Evolutionary conservation across 345 rosid genomes (phyloP), one percentile per base, ranked within the genome.

Genomic region (Acer saccharum): DNA sequence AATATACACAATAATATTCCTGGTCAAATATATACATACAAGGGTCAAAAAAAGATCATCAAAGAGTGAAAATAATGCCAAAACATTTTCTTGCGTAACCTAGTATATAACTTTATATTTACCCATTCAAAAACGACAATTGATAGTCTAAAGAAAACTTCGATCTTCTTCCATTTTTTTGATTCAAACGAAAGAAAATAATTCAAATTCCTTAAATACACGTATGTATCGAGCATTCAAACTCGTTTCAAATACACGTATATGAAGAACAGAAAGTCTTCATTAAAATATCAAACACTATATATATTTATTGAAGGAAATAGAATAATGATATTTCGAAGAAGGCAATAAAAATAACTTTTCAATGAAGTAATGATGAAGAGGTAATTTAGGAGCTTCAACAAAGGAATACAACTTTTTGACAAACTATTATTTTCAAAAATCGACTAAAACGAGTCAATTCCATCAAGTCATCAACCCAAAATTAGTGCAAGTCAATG

Each of bases 401-500:
- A 1, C 60, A 21, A 29, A 60, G 16, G 2, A 60, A 60, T 60
- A 16, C 12, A 60, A n/a, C 64, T 60, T 57, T 57, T 57, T 57
- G 62, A 21, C 8, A 20, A 20, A 60, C 10, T 11, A 60, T 21
- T 20, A 2, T 13, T 60, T 60, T 60, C 27, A 60, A 60, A 60
- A 60, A 18, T 20, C 27, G 64, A 60, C 64, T 60, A 60, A 12
- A 71, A 70, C 1, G 65, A 73, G 86, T 78, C 81, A 78, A 73
- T 43, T 9, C 75, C 61, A 80, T 72, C 32, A 29, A 29, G 3
- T 29, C 32, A 29, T 29, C 62, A 7, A 76, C 68, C 35, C 50
- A 8, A 32, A 43, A 21, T 2, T 41, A 50, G 64, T n/a, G 0
- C 27, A 61, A 76, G 85, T 81, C 85, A 81, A 86, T 43, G 14